Conservation (phyloP, 2,329 filamentous ascomycete species). For the Ambrosiella xylebori region DNA sequence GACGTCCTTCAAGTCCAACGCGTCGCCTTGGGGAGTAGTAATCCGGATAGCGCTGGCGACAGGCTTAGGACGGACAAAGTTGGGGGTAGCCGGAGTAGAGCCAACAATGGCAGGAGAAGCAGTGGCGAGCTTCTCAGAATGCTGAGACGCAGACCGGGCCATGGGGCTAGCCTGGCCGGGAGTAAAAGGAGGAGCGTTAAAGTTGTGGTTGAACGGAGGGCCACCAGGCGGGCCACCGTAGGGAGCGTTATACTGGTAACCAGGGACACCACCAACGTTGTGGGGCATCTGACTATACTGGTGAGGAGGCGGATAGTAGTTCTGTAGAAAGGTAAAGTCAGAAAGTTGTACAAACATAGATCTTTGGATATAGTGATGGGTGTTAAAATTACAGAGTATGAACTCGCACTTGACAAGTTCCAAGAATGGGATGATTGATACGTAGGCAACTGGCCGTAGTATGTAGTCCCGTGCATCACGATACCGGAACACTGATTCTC, state of each 20-base stretch:
- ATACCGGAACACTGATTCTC: not conserved
- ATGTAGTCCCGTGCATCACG: not conserved
- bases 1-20: slow-evolving; percentile 48
- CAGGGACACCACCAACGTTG: slow-evolving; percentile 20
- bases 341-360: too few species aligned
- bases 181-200: slow-evolving; percentile 9
- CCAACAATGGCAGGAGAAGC: slow-evolving; percentile 39
- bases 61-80: slow-evolving; percentile 8
- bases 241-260: slow-evolving; percentile 27
- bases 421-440: not conserved
- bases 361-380: not conserved
- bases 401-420: not conserved
- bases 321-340: not conserved
- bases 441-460: not conserved
- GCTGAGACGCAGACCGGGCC: slow-evolving; percentile 61
- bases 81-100: slow-evolving; percentile 26
- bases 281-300: not conserved
- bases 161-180: slow-evolving; percentile 41
- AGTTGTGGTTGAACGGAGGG: slow-evolving; percentile 21
- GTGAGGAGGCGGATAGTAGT: not conserved
- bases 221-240: slow-evolving; percentile 28
- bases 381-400: not conserved
- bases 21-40: slow-evolving; percentile 67
- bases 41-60: slow-evolving; percentile 55
- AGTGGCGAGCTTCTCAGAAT: slow-evolving; percentile 32